phyloP scores from a whole-genome alignment of 176 grass and related monocot species.

The Cenchrus fungigraminus region DNA sequence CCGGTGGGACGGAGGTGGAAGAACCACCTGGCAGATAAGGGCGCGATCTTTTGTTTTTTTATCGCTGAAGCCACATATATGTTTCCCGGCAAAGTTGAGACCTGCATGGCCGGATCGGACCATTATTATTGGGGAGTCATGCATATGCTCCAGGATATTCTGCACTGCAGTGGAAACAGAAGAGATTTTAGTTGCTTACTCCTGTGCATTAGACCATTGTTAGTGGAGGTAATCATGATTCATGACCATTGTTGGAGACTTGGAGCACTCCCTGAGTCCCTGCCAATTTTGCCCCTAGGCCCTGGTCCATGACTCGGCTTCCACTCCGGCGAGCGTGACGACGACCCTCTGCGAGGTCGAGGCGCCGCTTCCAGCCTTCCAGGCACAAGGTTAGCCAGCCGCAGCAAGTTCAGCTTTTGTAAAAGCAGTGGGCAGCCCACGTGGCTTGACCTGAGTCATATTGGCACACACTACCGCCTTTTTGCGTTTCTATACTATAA shows the following conservation, averaged over 20 bases:
- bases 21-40: too few species aligned
- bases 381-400: neutral
- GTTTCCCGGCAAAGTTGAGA: too few species aligned
- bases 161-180: too few species aligned
- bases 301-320: neutral
- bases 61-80: too few species aligned
- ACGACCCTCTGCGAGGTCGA: slow-evolving; percentile 26
- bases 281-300: neutral
- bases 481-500: too few species aligned
- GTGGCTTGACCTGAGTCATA: neutral
- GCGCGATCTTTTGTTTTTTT: too few species aligned
- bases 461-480: neutral
- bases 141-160: neutral
- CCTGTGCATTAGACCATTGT: neutral
- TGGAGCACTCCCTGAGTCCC: too few species aligned
- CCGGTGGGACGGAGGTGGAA: too few species aligned
- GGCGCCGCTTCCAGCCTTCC: slow-evolving; percentile 51
- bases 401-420: slow-evolving; percentile 20
- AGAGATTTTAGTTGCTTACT: too few species aligned
- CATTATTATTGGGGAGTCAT: neutral
- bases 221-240: neutral
- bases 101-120: neutral
- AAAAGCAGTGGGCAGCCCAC: neutral
- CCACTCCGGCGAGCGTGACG: neutral
- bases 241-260: too few species aligned